These are phyloP conservation scores for Dorcoceras hygrometricum DNA, from an alignment of 257 asterid species.

Conservation along the genomic window DNA sequence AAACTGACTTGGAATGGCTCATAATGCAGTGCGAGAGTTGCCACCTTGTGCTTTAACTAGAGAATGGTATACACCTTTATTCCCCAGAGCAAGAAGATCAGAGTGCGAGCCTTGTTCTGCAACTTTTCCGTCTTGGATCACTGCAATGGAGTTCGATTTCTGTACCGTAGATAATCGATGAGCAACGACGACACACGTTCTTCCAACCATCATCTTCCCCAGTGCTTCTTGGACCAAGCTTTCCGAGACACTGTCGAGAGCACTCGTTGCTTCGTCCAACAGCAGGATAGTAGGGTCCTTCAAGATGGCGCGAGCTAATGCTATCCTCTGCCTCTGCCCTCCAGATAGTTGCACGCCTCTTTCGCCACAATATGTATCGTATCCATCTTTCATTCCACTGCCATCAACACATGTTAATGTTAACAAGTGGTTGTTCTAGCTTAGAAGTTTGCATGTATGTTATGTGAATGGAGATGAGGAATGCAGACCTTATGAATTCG, in stretches of 20 bases:
- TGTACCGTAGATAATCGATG: slow-evolving; percentile 71
- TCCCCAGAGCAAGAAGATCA: slow-evolving; percentile 58
- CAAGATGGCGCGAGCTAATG: slow-evolving; percentile 73
- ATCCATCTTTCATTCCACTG: slow-evolving; percentile 83
- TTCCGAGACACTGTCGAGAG: slow-evolving; percentile 72
- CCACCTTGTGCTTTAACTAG: slow-evolving; percentile 55
- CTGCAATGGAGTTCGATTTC: slow-evolving; percentile 65
- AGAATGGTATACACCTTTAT: slow-evolving; percentile 49
- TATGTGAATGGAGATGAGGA: background rate
- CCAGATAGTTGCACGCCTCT: slow-evolving; percentile 77
- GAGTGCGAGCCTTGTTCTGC: slow-evolving; percentile 75
- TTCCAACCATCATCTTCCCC: slow-evolving; percentile 64
- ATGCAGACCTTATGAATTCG: slow-evolving; percentile 62
- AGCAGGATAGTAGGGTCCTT: slow-evolving; percentile 67
- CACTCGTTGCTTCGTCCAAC: slow-evolving; percentile 83
- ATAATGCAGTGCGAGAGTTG: slow-evolving; percentile 24
- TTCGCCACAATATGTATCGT: slow-evolving; percentile 73
- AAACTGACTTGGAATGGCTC: no score
- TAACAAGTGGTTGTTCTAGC: background rate
- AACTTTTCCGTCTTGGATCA: slow-evolving; percentile 66
- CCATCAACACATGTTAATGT: slow-evolving; percentile 6
- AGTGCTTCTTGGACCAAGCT: slow-evolving; percentile 76
- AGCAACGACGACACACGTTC: slow-evolving; percentile 75
- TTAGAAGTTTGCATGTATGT: background rate
- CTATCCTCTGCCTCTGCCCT: slow-evolving; percentile 78